phyloP scores from a whole-genome alignment of 225 moss, liverwort and hornwort genomes.

The Sphagnum tenellum region DNA sequence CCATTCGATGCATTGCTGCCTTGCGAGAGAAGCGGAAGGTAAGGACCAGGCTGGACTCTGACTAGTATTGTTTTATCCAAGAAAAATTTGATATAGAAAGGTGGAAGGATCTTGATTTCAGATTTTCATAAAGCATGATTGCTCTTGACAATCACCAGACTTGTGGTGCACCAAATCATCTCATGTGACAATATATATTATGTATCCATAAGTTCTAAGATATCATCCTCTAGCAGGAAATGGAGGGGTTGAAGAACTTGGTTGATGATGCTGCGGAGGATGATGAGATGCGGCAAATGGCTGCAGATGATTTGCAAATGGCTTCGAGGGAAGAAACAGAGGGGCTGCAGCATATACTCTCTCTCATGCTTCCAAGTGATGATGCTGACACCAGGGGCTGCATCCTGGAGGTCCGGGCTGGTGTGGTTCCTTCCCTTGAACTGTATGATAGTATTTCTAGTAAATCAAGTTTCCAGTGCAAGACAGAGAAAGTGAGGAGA shows the following conservation, averaged over 20 bases:
- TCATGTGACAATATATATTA: too few relatives aligned
- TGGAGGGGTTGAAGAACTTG: slow-evolving; percentile 63
- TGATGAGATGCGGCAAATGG: slow-evolving; percentile 76
- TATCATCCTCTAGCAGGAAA: slow-evolving; percentile 35
- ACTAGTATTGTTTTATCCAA: too few relatives aligned
- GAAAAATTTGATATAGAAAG: too few relatives aligned
- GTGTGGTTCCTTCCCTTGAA: slow-evolving; percentile 18
- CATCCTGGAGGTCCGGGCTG: slow-evolving; percentile 98
- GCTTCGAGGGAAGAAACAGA: slow-evolving; percentile 58
- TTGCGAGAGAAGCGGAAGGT: slow-evolving; percentile 82
- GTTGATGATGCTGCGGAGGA: slow-evolving; percentile 65
- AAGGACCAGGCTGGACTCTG: background rate
- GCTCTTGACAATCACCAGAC: background rate
- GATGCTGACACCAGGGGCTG: slow-evolving; percentile 87
- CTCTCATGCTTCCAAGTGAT: slow-evolving; percentile 82
- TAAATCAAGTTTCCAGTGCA: too few relatives aligned
- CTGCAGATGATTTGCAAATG: slow-evolving; percentile 58
- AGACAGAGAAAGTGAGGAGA: too few relatives aligned
- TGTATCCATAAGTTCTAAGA: background rate
- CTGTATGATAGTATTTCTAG: too few relatives aligned
- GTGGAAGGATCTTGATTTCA: too few relatives aligned
- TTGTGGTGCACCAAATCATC: background rate
- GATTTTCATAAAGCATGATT: too few relatives aligned
- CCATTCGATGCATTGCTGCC: slow-evolving; percentile 55
- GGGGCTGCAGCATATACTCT: slow-evolving; percentile 67